Percentiles rank a stretch among this genome's conserved stretches.
phyloP scores from a whole-genome alignment of 1,139 yeast species.

The Debaryomyces coudertii region DNA sequence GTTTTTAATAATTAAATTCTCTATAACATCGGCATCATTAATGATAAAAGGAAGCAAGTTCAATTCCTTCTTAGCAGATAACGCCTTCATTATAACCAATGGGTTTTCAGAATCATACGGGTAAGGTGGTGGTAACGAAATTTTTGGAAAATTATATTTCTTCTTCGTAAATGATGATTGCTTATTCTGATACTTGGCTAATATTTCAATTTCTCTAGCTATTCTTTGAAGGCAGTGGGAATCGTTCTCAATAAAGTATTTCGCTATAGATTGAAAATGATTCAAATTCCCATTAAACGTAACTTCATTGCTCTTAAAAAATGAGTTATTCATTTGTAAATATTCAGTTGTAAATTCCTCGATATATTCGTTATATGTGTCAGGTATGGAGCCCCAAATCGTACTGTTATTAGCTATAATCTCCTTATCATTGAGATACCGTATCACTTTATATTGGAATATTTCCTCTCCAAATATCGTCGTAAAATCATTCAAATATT shows the following conservation, averaged over 20 bases:
- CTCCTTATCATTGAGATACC: constrained; percentile 20
- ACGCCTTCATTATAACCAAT: constrained; percentile 14
- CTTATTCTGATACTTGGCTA: constrained; percentile 7
- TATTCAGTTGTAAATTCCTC: constrained; percentile 6
- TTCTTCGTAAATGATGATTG: constrained; percentile 2
- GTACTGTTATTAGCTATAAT: constrained; percentile 16
- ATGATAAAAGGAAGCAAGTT: constrained; percentile 20
- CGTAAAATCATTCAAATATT: constrained; percentile 11
- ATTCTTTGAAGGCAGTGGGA: constrained; percentile 14
- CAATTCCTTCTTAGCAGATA: constrained; percentile 12
- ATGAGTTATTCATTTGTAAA: constrained; percentile 13
- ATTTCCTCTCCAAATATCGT: constrained; percentile 20
- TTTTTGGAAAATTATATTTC: constrained; percentile 16
- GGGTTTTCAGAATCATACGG: constrained; percentile 12
- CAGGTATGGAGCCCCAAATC: constrained; percentile 13
- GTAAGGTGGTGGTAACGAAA: constrained; percentile 15
- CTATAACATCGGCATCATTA: constrained; percentile 15
- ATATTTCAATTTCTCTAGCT: constrained; percentile 13
- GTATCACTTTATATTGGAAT: constrained; percentile 20
- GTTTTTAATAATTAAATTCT: constrained; percentile 12
- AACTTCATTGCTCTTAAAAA: constrained; percentile 14
- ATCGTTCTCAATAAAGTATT: constrained; percentile 18
- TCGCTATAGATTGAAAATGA: constrained; percentile 14
- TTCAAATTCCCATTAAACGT: constrained; percentile 14
- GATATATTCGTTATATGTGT: constrained; percentile 4